Evolutionary conservation across 495 filamentous ascomycete species (phyloP).

Genomic region (Aspergillus asperescens): DNA sequence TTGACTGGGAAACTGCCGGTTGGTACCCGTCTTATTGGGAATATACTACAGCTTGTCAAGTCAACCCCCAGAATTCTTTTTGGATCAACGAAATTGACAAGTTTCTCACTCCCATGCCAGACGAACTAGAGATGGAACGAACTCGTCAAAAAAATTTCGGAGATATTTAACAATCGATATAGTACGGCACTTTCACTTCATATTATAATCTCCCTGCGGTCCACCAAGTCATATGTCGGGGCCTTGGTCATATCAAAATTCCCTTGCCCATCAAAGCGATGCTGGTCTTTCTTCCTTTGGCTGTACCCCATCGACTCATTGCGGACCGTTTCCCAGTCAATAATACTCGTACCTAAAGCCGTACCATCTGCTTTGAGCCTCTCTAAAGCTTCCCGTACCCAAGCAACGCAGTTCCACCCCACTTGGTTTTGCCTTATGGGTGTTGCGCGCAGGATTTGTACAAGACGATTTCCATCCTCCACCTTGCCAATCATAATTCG

Average conservation of each 20-base stretch:
- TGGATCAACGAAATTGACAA: constrained; percentile 47
- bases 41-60: constrained; percentile 46
- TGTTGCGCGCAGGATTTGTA: constrained; percentile 27
- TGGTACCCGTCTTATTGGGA: constrained; percentile 52
- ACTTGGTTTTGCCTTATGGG: constrained; percentile 27
- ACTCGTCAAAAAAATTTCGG: constrained; percentile 39
- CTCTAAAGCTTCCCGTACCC: constrained; percentile 39
- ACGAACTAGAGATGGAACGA: constrained; percentile 45
- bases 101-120: constrained; percentile 41
- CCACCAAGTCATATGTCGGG: constrained; percentile 36
- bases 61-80: constrained; percentile 43
- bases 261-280: constrained; percentile 29
- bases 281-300: constrained; percentile 31
- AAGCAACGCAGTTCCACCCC: constrained; percentile 39
- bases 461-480: constrained; percentile 23
- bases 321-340: constrained; percentile 33
- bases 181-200: not conserved
- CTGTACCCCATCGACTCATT: constrained; percentile 32
- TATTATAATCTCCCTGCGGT: constrained; percentile 26
- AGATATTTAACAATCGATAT: constrained; percentile 20
- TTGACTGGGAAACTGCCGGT: constrained; percentile 32
- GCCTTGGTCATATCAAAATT: constrained; percentile 22
- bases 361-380: constrained; percentile 26
- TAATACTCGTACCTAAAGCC: constrained; percentile 30
- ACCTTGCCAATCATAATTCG: constrained; percentile 44